Evolutionary conservation across 2,329 filamentous ascomycete genomes (phyloP), one percentile per base, ranked within the genome.

Genomic region (Cyclaneusma minus): DNA sequence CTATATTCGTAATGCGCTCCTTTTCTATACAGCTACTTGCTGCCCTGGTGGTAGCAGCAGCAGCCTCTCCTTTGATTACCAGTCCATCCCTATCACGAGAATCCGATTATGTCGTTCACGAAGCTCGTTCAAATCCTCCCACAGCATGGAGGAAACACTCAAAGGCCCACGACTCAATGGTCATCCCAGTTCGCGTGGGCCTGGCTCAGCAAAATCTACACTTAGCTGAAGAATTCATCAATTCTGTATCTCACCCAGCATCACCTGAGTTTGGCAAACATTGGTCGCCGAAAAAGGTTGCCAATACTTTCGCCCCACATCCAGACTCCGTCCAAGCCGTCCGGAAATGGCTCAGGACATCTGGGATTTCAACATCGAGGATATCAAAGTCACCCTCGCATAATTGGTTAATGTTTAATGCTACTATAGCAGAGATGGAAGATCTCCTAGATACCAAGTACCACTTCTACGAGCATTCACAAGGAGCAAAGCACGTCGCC

Each of bases 391-490:
- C 64, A 1, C 26, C 29, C 12, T 36, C 31, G 3, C 27, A 28
- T 12, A 36, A 30, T 22, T 47, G 42, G 41, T 23, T 45, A 16
- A 36, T 35, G 16, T 48, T 53, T 28, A 43, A 54, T 34, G 46
- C 45, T 13, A 45, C 42, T 7, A 40, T 40, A 4, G 27, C 30
- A 10, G 46, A 55, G 24, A 56, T 60, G 1, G 66, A 73, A 41
- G 46, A 49, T 13, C 58, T 73, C 3, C 54, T 73, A 13, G 44
- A 62, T 29, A 62, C 62, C 3, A 50, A 56, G 25, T 66, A 65
- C 38, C 52, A 54, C 31, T 47, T 60, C 31, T 74, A 61, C 45
- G 50, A 60, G 38, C 63, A 67, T 35, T 43, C 48, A 13, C 44
- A 60, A 13, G 66, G 61, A 22, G 50, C 39, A 9, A 31, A 33